A percentile compares a stretch with the other conserved stretches of the same genome.
Evolutionary conservation across 1,284 basidiomycete species (phyloP).

Genomic region (Melampsora larici-populina): DNA sequence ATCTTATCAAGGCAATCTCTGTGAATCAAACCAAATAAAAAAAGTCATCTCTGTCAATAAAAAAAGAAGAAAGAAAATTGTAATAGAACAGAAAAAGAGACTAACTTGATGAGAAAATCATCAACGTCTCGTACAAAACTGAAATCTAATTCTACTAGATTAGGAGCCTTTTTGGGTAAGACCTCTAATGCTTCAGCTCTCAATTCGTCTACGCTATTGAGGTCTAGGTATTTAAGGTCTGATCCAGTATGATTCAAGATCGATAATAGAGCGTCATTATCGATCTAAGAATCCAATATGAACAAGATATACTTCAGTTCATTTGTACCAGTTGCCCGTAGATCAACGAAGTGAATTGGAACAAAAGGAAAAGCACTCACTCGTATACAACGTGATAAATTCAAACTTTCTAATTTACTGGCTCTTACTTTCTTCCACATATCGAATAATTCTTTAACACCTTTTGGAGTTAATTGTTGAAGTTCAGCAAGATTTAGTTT

Average conservation of each 20-base stretch:
- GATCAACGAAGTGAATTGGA: neutral
- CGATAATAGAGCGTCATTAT: constrained; percentile 62
- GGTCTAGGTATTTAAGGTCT: constrained; percentile 64
- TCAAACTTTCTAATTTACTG: constrained; percentile 26
- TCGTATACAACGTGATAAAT: constrained; percentile 41
- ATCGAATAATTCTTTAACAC: constrained; percentile 46
- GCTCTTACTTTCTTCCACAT: constrained; percentile 4
- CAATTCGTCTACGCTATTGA: constrained; percentile 67
- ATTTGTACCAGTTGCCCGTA: neutral
- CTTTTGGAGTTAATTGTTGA: constrained; percentile 58
- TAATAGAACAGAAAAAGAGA: constrained; percentile 13
- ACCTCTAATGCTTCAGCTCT: constrained; percentile 15
- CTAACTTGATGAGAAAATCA: constrained; percentile 71
- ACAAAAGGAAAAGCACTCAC: constrained; percentile 15
- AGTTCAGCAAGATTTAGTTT: constrained; percentile 64
- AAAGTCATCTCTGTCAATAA: neutral
- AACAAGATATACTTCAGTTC: neutral
- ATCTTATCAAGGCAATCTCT: constrained; percentile 30
- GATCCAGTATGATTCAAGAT: constrained; percentile 69
- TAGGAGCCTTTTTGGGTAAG: constrained; percentile 56
- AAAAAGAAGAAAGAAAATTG: neutral
- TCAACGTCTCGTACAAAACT: constrained; percentile 83
- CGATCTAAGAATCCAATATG: constrained; percentile 54
- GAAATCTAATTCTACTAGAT: constrained; percentile 68
- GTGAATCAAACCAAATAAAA: too few species aligned